Conservation (phyloP, 148 eudicot genomes). For the Camellia granthamiana region DNA sequence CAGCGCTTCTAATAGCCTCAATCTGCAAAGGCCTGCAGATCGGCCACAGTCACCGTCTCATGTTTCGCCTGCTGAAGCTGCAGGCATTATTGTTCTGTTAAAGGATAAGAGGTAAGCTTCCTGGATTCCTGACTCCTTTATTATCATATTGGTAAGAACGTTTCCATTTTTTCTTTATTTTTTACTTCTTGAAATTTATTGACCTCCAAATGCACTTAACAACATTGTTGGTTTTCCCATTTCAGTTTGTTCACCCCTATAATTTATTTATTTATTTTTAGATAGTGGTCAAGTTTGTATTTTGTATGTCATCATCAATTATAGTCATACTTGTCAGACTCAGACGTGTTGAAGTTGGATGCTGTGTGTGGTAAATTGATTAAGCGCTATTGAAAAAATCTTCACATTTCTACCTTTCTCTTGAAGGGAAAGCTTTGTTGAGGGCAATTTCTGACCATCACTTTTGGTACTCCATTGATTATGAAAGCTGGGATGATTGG, state of each 20-base stretch:
- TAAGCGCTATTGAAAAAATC: not conserved
- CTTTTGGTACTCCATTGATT: not conserved
- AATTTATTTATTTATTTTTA: not conserved
- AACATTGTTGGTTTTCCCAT: not conserved
- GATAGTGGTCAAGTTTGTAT: not conserved
- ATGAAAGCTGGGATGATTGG: not conserved
- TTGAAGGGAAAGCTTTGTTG: not conserved
- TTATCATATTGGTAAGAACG: not conserved
- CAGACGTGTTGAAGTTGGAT: not conserved
- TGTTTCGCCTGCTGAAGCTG: slow-evolving; percentile 91
- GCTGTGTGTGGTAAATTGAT: not conserved
- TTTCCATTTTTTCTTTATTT: not conserved
- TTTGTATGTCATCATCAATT: not conserved
- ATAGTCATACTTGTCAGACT: not conserved
- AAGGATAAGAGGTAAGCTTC: slow-evolving; percentile 71
- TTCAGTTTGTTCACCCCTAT: not conserved
- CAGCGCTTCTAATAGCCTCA: slow-evolving; percentile 47
- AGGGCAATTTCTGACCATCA: not conserved
- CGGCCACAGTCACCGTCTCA: slow-evolving; percentile 52
- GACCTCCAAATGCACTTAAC: not conserved
- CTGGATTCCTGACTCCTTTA: not conserved
- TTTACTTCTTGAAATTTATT: not conserved
- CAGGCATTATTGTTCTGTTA: slow-evolving; percentile 60
- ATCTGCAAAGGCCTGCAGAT: slow-evolving; percentile 50
- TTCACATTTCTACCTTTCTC: not conserved